A percentile compares a stretch with the other conserved stretches of the same genome.
phyloP scores from a whole-genome alignment of 768 basidiomycete genomes.

The Suillus spraguei region DNA sequence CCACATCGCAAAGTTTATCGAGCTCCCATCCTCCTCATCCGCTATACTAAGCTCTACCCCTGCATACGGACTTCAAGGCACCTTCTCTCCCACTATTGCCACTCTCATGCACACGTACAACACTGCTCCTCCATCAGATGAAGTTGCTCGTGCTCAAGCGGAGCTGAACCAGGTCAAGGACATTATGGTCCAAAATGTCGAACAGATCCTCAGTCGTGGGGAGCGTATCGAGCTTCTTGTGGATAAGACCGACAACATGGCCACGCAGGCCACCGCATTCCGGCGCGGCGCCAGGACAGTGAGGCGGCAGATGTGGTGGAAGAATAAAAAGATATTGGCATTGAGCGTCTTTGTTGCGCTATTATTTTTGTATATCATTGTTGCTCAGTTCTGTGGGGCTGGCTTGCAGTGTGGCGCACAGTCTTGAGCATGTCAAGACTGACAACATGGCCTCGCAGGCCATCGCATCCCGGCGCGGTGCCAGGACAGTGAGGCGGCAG shows the following conservation, averaged over 20 bases:
- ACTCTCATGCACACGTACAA: slow-evolving; percentile 87
- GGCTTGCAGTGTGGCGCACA: slow-evolving; percentile 61
- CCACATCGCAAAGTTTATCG: slow-evolving; percentile 50
- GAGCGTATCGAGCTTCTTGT: slow-evolving; percentile 95
- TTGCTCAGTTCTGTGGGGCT: slow-evolving; percentile 90
- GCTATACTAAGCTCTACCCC: slow-evolving; percentile 48
- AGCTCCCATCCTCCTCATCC: slow-evolving; percentile 66
- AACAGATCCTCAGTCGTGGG: slow-evolving; percentile 91
- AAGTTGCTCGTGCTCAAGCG: slow-evolving; percentile 85
- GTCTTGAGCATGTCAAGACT: slow-evolving; percentile 57
- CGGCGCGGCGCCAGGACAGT: slow-evolving; percentile 84
- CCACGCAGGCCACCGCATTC: slow-evolving; percentile 92
- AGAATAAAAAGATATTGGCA: slow-evolving; percentile 68
- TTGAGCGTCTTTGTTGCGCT: slow-evolving; percentile 73
- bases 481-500: slow-evolving; percentile 76
- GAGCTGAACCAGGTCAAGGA: slow-evolving; percentile 92
- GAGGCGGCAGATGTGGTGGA: slow-evolving; percentile 89
- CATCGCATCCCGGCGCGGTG: slow-evolving; percentile 89
- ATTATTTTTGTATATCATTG: slow-evolving; percentile 76
- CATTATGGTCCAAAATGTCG: slow-evolving; percentile 98
- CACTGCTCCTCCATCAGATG: slow-evolving; percentile 85
- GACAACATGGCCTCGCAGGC: slow-evolving; percentile 95
- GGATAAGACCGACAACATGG: slow-evolving; percentile 96
- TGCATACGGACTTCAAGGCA: slow-evolving; percentile 68
- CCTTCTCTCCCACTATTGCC: slow-evolving; percentile 69